Evolutionary conservation across 768 basidiomycete genomes (phyloP), one percentile per base, ranked within the genome.

Genomic region (Suillus americanus): DNA sequence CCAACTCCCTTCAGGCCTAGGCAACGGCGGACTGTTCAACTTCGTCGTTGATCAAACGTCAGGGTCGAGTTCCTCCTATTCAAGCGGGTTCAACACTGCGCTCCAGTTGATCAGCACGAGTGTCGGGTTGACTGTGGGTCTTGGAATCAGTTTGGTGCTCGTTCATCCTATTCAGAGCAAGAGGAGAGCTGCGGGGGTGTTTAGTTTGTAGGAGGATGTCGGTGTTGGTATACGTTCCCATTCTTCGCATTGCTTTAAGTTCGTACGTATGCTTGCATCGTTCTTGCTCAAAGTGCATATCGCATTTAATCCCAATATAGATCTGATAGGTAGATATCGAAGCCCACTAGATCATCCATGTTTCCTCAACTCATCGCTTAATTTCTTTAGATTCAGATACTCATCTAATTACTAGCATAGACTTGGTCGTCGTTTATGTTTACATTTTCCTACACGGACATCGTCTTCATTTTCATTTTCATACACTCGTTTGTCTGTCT

Each of bases 1-100:
- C 79, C 94, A 95, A 77, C 82, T 95, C 1, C 93, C 92, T 0
- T 91, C 90, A 9, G 93, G 92, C 45, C 82, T 95, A 13, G 86
- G 89, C 9, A 91, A 86, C 51, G 91, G 91, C 13, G 93, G 93
- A 37, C 84, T 95, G 8, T 82, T 95, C 66, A 86, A 84, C 65
- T 92, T 89, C 70, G 88, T 86, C 13, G 81, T 82, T 43, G 78
- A 84, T 66, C 81, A 85, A 65, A 80, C 85, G 28, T 75, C 81
- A 7, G 87, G 86, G 16, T 80, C 81, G 38, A 77, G 82, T 4
- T 74, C 78, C 0, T 83, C 88, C 3, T 92, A 92, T 73, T 71
- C 86, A 28, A 84, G 85, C 23, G 90, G 89, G 0, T 94, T 94
- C 79, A 80, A 83, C 71, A 90, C 90, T 4, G 91, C 91, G 5